These are phyloP conservation scores for Crucihimalaya himalaica DNA, from an alignment of 345 rosid species.

Conservation along the genomic window DNA sequence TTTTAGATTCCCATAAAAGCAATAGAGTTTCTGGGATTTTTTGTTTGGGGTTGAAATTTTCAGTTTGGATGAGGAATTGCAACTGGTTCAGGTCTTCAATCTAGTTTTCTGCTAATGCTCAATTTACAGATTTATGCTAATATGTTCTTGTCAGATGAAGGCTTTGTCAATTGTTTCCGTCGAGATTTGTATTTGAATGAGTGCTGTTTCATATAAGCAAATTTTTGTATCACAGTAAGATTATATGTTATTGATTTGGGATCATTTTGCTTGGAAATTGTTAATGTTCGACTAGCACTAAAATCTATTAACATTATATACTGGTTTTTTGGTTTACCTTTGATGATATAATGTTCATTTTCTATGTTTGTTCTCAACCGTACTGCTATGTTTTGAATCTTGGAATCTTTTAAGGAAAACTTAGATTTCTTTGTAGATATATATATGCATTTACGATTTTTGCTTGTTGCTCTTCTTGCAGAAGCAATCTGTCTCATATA, in stretches of 20 bases:
- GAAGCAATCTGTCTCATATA: constrained; percentile 29
- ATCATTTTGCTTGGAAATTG: not conserved
- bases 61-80: not conserved
- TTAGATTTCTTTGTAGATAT: not conserved
- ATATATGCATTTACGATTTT: constrained; percentile 11
- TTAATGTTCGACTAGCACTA: not conserved
- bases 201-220: not conserved
- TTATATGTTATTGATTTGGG: not conserved
- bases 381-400: not conserved
- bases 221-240: not conserved
- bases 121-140: not conserved
- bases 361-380: not conserved
- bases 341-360: not conserved
- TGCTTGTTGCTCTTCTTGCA: not conserved
- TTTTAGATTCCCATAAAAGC: not conserved
- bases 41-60: not conserved
- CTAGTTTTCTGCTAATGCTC: constrained; percentile 6
- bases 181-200: not conserved
- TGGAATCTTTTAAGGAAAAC: not conserved
- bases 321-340: constrained; percentile 4
- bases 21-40: not conserved
- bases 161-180: not conserved
- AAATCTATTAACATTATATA: not conserved
- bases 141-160: no score
- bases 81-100: not conserved